A percentile compares a stretch with the other conserved stretches of the same genome.
Evolutionary conservation across 192 early-diverging fungal species (phyloP).

Genomic region (Coemansia sp.): DNA sequence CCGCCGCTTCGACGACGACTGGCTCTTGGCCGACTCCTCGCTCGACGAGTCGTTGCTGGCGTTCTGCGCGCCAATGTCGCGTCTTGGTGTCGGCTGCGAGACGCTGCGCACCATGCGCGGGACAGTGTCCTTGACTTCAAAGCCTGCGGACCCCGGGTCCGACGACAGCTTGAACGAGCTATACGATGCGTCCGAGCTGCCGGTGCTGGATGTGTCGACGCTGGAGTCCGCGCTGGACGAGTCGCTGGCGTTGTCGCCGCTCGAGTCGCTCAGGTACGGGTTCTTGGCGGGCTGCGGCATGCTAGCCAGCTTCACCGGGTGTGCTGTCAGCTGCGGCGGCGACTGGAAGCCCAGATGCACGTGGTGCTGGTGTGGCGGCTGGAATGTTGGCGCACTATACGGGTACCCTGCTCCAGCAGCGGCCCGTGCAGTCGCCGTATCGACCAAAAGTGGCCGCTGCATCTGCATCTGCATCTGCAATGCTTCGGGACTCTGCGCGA

Average conservation of each 20-base stretch:
- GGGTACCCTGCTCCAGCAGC: not conserved
- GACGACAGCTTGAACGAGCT: not conserved
- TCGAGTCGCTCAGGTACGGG: conserved; percentile 43
- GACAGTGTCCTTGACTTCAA: not conserved
- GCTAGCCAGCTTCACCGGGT: conserved; percentile 45
- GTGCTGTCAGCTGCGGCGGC: conserved; percentile 6
- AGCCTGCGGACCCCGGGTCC: not conserved
- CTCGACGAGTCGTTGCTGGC: conserved; percentile 26
- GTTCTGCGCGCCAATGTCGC: not conserved
- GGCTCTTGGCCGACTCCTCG: conserved; percentile 39
- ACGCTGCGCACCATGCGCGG: not conserved
- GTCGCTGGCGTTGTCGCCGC: conserved; percentile 13
- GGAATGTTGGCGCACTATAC: not conserved
- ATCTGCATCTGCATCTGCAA: not conserved
- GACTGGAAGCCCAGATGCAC: not conserved
- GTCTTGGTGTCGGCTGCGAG: conserved; percentile 9
- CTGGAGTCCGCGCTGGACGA: conserved; percentile 11
- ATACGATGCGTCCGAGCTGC: conserved; percentile 30
- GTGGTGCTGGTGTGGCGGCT: not conserved
- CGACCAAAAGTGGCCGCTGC: conserved; percentile 12
- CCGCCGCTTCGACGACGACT: conserved; percentile 46
- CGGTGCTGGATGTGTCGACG: conserved; percentile 14
- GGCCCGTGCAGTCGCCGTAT: conserved; percentile 6
- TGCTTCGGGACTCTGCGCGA: conserved; percentile 3
- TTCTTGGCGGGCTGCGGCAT: conserved; percentile 21